Percentiles rank a stretch among this genome's conserved stretches.
Conservation (phyloP, 371 early-diverging fungal genomes). For the Mucor mucedo region DNA sequence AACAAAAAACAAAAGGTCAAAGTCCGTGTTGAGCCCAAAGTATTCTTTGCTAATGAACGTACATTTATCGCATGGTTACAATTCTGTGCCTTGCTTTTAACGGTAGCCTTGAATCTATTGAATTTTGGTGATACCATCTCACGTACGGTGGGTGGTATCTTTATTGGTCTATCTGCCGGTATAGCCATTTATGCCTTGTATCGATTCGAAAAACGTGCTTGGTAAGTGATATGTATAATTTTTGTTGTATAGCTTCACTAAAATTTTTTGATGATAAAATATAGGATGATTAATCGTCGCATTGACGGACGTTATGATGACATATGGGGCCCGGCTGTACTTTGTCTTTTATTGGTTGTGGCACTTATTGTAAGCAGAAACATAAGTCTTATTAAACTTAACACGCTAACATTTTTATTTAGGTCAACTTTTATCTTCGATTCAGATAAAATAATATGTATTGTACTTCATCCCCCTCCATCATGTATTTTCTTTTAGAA, state of each 20-base stretch:
- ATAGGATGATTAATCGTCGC: constrained; percentile 61
- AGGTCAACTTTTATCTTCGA: constrained; percentile 42
- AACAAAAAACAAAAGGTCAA: constrained; percentile 37
- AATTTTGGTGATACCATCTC: constrained; percentile 72
- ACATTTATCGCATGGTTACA: constrained; percentile 93
- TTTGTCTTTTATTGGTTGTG: constrained; percentile 79
- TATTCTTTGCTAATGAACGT: constrained; percentile 95
- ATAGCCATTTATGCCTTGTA: constrained; percentile 86
- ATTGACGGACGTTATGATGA: constrained; percentile 64
- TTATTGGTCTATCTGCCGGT: constrained; percentile 70
- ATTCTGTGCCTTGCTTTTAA: constrained; percentile 74
- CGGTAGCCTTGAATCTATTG: constrained; percentile 78
- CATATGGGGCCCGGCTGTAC: constrained; percentile 74
- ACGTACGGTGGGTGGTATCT: constrained; percentile 49
- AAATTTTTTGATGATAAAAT: constrained; percentile 25
- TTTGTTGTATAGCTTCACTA: too few relatives aligned
- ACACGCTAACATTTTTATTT: not conserved
- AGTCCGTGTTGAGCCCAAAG: constrained; percentile 80
- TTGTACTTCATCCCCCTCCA: constrained; percentile 1
- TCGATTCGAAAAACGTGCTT: constrained; percentile 88
- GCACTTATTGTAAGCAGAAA: constrained; percentile 29
- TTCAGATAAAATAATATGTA: constrained; percentile 23
- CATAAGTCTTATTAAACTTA: not conserved
- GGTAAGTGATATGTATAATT: constrained; percentile 19
- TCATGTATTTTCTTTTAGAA: not conserved